phyloP scores from a whole-genome alignment of 2,329 filamentous ascomycete genomes.

The Diplocarpon mali region DNA sequence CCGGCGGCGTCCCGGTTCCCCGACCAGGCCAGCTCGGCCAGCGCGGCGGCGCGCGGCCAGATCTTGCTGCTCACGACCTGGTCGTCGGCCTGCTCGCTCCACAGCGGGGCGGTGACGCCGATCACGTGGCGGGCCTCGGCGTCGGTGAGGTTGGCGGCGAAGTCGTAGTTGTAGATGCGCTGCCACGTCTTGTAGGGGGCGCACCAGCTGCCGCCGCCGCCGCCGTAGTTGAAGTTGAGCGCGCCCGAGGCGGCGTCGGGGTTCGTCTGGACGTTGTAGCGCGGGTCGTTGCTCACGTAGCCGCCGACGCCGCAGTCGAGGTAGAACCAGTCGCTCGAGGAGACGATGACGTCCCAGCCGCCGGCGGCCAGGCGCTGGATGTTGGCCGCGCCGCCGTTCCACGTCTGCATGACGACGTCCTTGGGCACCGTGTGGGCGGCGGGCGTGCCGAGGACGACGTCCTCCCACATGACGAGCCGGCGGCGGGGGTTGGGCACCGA shows the following conservation, averaged over 20 bases:
- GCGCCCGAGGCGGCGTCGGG: conserved; percentile 50
- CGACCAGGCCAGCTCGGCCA: conserved; percentile 64
- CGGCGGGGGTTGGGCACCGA: conserved; percentile 44
- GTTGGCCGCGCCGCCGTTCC: conserved; percentile 52
- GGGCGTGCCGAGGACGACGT: conserved; percentile 58
- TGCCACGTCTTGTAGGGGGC: conserved; percentile 70
- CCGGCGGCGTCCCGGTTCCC: conserved; percentile 53
- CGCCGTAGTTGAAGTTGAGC: conserved; percentile 38
- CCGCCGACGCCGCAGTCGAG: conserved; percentile 71
- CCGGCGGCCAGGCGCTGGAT: conserved; percentile 47
- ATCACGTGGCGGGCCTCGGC: conserved; percentile 55
- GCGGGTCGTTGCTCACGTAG: conserved; percentile 52
- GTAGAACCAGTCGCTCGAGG: conserved; percentile 69
- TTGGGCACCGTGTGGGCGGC: conserved; percentile 42
- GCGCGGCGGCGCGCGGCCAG: conserved; percentile 65
- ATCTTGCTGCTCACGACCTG: conserved; percentile 61
- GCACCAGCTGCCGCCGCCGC: conserved; percentile 72
- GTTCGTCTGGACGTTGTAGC: conserved; percentile 43
- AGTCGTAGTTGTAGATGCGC: conserved; percentile 69
- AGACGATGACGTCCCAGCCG: conserved; percentile 61
- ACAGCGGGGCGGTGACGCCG: conserved; percentile 72
- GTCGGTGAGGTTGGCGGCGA: conserved; percentile 48
- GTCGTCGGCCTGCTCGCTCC: conserved; percentile 66
- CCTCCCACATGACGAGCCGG: conserved; percentile 68
- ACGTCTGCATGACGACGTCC: conserved; percentile 69